These are phyloP conservation scores for Diaporthe batatas DNA, from an alignment of 2,329 filamentous ascomycete species.

Conservation along the genomic window DNA sequence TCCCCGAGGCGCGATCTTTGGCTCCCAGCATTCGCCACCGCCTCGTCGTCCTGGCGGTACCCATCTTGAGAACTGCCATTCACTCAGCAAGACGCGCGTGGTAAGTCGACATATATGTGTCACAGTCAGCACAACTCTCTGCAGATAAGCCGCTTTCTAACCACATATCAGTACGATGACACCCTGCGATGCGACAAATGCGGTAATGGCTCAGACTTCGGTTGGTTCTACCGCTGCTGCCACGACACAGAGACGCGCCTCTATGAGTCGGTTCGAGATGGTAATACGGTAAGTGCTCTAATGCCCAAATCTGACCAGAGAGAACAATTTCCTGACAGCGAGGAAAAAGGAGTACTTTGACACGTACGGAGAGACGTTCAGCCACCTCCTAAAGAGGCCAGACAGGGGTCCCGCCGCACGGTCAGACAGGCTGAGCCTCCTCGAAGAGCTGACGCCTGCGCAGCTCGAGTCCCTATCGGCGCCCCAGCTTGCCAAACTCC, in stretches of 20 bases:
- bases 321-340: constrained; percentile 45
- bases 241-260: constrained; percentile 68
- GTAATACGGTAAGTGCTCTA: constrained; percentile 36
- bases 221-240: constrained; percentile 81
- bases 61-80: constrained; percentile 37
- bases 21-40: neutral
- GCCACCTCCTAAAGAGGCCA: constrained; percentile 52
- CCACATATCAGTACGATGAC: constrained; percentile 73
- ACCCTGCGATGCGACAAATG: constrained; percentile 71
- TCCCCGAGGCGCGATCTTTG: neutral
- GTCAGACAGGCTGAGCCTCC: constrained; percentile 58
- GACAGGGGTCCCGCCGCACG: constrained; percentile 57
- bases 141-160: constrained; percentile 58
- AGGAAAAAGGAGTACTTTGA: constrained; percentile 50
- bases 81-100: constrained; percentile 39
- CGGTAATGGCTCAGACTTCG: constrained; percentile 65
- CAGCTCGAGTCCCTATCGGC: constrained; percentile 61
- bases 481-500: constrained; percentile 60
- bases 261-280: constrained; percentile 50
- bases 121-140: neutral
- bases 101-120: constrained; percentile 12
- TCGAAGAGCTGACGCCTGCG: constrained; percentile 59
- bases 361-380: constrained; percentile 51
- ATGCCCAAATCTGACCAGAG: constrained; percentile 16
- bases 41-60: neutral